A percentile compares a stretch with the other conserved stretches of the same genome.
Conservation (phyloP, 1,139 yeast genomes). For the Diutina scorzettiae region DNA sequence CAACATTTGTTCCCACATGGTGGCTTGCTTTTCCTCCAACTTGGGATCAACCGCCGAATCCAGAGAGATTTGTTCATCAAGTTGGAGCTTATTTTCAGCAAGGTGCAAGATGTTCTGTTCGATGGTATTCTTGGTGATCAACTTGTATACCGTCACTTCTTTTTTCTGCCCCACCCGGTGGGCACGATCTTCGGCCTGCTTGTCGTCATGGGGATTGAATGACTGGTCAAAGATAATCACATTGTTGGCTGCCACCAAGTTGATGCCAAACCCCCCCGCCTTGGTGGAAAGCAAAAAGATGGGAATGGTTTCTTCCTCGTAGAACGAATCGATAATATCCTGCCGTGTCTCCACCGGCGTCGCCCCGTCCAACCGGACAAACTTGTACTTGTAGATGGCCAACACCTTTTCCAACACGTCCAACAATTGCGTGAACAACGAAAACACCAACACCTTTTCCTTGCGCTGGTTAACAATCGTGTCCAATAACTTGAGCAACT, state of each 20-base stretch:
- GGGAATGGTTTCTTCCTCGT: constrained; percentile 72
- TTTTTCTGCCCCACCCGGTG: constrained; percentile 95
- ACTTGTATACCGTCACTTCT: constrained; percentile 69
- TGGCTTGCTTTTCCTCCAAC: constrained; percentile 41
- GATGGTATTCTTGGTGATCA: constrained; percentile 64
- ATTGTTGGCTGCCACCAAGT: constrained; percentile 87
- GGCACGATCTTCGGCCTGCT: constrained; percentile 97
- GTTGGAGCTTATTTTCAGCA: constrained; percentile 83
- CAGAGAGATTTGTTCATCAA: constrained; percentile 61
- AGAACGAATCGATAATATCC: constrained; percentile 78
- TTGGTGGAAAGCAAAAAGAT: constrained; percentile 83
- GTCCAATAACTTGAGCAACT: constrained; percentile 47
- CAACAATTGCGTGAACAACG: constrained; percentile 84
- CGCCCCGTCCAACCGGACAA: constrained; percentile 82
- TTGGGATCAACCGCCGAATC: constrained; percentile 27
- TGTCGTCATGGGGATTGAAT: constrained; percentile 96
- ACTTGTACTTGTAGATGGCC: constrained; percentile 53
- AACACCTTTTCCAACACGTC: constrained; percentile 77
- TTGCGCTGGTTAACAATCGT: constrained; percentile 35
- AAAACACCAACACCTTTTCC: constrained; percentile 75
- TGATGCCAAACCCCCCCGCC: constrained; percentile 98
- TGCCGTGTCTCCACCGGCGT: constrained; percentile 92
- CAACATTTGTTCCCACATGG: constrained; percentile 40
- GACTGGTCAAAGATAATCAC: constrained; percentile 89
- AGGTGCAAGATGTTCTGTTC: constrained; percentile 81